A percentile compares a stretch with the other conserved stretches of the same genome.
Evolutionary conservation across 108 stramenopile species (phyloP).

Genomic region (Schizochytrium sp.): DNA sequence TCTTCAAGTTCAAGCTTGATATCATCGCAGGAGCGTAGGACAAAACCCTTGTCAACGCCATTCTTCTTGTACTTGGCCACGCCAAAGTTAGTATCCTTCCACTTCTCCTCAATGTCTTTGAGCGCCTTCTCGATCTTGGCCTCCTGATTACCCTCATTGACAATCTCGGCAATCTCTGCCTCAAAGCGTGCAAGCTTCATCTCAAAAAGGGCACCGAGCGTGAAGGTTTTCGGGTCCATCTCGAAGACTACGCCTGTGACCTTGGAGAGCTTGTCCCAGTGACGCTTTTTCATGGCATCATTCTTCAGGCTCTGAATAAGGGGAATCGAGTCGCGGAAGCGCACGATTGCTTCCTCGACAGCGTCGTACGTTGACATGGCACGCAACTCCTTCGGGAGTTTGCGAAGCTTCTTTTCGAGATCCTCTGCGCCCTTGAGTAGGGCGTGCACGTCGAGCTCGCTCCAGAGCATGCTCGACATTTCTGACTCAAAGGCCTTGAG

Average conservation of each 20-base stretch:
- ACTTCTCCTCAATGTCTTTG: constrained; percentile 45
- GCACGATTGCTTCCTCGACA: constrained; percentile 38
- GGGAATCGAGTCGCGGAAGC: constrained; percentile 60
- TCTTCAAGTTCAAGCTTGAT: constrained; percentile 61
- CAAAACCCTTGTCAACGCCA: constrained; percentile 48
- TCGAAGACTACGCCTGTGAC: constrained; percentile 55
- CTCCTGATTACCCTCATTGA: constrained; percentile 59
- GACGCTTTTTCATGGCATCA: constrained; percentile 60
- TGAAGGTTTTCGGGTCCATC: constrained; percentile 51
- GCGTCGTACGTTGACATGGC: constrained; percentile 44
- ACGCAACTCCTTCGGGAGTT: constrained; percentile 47
- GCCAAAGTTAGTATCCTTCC: constrained; percentile 42
- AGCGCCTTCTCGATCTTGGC: constrained; percentile 58
- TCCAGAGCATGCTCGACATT: constrained; percentile 43
- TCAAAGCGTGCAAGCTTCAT: constrained; percentile 55
- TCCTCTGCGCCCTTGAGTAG: constrained; percentile 42
- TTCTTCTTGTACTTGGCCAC: constrained; percentile 52
- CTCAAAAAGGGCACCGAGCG: constrained; percentile 53
- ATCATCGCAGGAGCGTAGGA: constrained; percentile 54
- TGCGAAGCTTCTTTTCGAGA: constrained; percentile 40
- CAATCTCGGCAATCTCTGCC: constrained; percentile 50
- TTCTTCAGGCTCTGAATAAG: constrained; percentile 61
- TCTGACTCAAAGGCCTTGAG: constrained; percentile 47
- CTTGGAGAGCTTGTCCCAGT: constrained; percentile 60
- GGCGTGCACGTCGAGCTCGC: constrained; percentile 45